Evolutionary conservation across 2,329 filamentous ascomycete species (phyloP), one percentile per base, ranked within the genome.

Genomic region (Pseudogymnoascus sp.): DNA sequence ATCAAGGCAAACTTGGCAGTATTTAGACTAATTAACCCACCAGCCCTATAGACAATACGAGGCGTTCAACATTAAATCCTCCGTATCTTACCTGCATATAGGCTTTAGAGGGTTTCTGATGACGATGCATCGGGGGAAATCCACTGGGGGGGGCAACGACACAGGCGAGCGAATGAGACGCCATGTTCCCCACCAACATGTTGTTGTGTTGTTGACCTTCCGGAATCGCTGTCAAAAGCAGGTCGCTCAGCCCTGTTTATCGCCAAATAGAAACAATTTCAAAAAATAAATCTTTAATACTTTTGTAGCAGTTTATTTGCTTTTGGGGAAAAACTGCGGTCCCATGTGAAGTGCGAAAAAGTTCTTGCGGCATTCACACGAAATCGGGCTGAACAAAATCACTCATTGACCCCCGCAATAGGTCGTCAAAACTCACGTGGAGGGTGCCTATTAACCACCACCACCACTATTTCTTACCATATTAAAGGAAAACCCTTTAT

Each of bases 161-260:
- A 18, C 51, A 57, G 51, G 51, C 51, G 51, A 57, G 51, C 51
- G 51, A 57, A 57, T 57, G n/a, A 57, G 8, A 57, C 18, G 51
- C 29, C n/a, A 12, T 57, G 51, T 57, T 57, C 51, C 51, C 51
- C 51, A 57, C 51, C 51, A 57, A 31, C 29, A 29, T 57, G 51
- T 57, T 57, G 51, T 57, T 57, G 51, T 57, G 26, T 57, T 57
- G 51, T 57, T 57, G 51, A 57, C 29, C 47, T 57, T 57, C 51
- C 51, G 51, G n/a, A 57, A 57, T 57, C 51, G 51, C 51, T 57
- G 51, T 57, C 51, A 54, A n/a, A 18, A 18, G 51, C 51, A 57
- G 11, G 8, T 31, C 14, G 51, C 7, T 34, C 51, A 16, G 29
- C 51, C 29, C 26, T 57, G 29, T 57, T 57, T 57, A 57, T 57